A percentile compares a stretch with the other conserved stretches of the same genome.
Evolutionary conservation across 73 alveolate species (phyloP).

Genomic region (Tetrahymena thermophila): DNA sequence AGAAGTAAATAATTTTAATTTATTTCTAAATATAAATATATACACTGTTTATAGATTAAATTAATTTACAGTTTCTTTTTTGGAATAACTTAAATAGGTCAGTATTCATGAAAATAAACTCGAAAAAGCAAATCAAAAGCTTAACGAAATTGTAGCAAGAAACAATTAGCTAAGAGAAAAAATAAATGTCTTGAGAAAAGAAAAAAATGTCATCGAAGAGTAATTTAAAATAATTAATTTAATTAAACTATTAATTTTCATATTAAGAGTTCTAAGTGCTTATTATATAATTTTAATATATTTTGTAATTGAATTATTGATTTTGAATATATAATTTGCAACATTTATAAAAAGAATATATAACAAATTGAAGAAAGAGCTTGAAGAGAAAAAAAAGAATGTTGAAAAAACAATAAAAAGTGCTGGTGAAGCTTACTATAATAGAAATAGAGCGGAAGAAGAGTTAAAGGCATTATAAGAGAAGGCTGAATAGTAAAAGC

Average conservation of each 20-base stretch:
- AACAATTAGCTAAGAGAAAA: constrained; percentile 28
- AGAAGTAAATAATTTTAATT: neutral
- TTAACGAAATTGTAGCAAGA: constrained; percentile 35
- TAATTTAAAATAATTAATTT: neutral
- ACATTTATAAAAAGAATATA: constrained; percentile 4
- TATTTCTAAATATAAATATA: neutral
- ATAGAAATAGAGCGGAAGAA: constrained; percentile 43
- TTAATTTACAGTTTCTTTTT: neutral
- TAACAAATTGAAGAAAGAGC: constrained; percentile 13
- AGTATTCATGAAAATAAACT: constrained; percentile 37
- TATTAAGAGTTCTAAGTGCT: no score
- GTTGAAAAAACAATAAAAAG: constrained; percentile 37
- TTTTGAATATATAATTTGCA: no score
- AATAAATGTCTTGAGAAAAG: constrained; percentile 30
- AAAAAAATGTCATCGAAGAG: constrained; percentile 41
- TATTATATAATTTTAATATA: no score
- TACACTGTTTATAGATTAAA: neutral
- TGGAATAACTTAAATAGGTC: constrained; percentile 13
- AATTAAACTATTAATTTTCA: neutral
- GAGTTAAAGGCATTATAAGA: constrained; percentile 23
- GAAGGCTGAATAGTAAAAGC: constrained; percentile 29
- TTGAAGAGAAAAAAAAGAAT: constrained; percentile 32
- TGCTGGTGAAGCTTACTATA: constrained; percentile 43
- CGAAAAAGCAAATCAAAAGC: constrained; percentile 32
- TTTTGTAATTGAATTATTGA: no score